Conservation (phyloP, 176 grass and related monocot species). For the Raddia distichophylla region DNA sequence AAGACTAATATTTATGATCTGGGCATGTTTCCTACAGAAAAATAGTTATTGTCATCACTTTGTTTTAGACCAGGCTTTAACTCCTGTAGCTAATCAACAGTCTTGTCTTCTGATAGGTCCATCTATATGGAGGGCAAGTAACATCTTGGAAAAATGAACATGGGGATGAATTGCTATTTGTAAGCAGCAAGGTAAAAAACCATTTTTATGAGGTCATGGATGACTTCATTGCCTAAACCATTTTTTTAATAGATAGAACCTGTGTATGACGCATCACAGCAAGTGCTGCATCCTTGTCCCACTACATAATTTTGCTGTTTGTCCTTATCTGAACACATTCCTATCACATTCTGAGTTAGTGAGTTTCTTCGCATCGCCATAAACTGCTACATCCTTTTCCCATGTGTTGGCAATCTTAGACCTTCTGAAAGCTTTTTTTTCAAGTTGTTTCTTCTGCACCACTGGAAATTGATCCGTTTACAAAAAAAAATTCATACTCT, state of each 20-base stretch:
- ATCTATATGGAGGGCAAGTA: slow-evolving; percentile 78
- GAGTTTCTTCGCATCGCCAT: slow-evolving; percentile 1
- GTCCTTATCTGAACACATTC: background rate
- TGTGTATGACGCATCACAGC: background rate
- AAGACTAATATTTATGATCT: slow-evolving; percentile 28
- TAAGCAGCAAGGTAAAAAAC: slow-evolving; percentile 66
- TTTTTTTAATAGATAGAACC: slow-evolving; percentile 27
- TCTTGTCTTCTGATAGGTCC: slow-evolving; percentile 52
- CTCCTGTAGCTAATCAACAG: slow-evolving; percentile 28
- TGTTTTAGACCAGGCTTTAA: slow-evolving; percentile 25
- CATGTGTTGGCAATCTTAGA: slow-evolving; percentile 2
- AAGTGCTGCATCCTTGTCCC: slow-evolving; percentile 24
- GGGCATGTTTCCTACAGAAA: background rate
- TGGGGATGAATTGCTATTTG: slow-evolving; percentile 74
- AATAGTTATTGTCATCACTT: slow-evolving; percentile 21
- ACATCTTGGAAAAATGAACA: slow-evolving; percentile 85
- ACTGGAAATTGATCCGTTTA: background rate
- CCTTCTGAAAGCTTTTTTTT: slow-evolving; percentile 18
- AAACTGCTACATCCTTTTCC: background rate
- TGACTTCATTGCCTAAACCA: slow-evolving; percentile 33
- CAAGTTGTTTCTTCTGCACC: background rate
- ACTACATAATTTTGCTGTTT: slow-evolving; percentile 32
- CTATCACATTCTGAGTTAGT: background rate
- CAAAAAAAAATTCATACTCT: background rate
- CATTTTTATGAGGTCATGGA: slow-evolving; percentile 32